Percentiles rank a stretch among this genome's conserved stretches.
Evolutionary conservation across 169 alveolate genomes (phyloP).

Genomic region (Eimeria necatrix): DNA sequence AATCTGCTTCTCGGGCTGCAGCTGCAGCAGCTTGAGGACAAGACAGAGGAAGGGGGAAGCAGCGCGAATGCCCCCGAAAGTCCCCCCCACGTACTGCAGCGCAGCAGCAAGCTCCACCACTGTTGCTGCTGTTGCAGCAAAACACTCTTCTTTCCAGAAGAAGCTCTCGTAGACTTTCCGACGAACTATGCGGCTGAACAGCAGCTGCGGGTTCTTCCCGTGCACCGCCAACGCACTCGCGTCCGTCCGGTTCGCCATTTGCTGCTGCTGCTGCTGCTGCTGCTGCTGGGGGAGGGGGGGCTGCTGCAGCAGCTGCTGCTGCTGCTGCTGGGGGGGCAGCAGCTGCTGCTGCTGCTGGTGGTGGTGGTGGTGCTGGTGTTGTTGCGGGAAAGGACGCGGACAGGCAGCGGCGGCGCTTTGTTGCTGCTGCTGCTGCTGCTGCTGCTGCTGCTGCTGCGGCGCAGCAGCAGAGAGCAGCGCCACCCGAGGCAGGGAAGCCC

Average conservation of each 20-base stretch:
- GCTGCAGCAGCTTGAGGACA: slow-evolving; percentile 96
- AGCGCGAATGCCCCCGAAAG: slow-evolving; percentile 97
- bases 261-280: slow-evolving; percentile 34
- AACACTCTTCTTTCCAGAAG: slow-evolving; percentile 94
- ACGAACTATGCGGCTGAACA: slow-evolving; percentile 91
- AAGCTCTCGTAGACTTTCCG: slow-evolving; percentile 91
- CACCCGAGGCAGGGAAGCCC: too few relatives aligned
- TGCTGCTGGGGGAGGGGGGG: too few relatives aligned
- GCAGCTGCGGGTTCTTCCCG: slow-evolving; percentile 93
- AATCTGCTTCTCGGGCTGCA: slow-evolving; percentile 97
- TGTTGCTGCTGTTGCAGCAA: slow-evolving; percentile 95
- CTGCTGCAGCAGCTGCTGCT: too few relatives aligned
- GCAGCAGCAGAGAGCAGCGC: too few relatives aligned
- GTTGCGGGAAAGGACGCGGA: too few relatives aligned
- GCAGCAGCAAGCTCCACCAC: slow-evolving; percentile 97
- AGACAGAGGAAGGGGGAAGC: slow-evolving; percentile 98
- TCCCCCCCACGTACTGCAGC: slow-evolving; percentile 97
- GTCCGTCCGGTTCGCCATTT: slow-evolving; percentile 96
- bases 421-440: too few relatives aligned
- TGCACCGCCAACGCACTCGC: slow-evolving; percentile 89
- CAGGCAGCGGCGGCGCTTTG: too few relatives aligned
- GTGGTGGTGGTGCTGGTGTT: too few relatives aligned
- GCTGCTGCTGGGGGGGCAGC: too few relatives aligned
- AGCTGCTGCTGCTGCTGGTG: too few relatives aligned
- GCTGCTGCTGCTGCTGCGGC: too few relatives aligned